Evolutionary conservation across 2,329 filamentous ascomycete genomes (phyloP), one percentile per base, ranked within the genome.

Genomic region (Fusarium temperatum): DNA sequence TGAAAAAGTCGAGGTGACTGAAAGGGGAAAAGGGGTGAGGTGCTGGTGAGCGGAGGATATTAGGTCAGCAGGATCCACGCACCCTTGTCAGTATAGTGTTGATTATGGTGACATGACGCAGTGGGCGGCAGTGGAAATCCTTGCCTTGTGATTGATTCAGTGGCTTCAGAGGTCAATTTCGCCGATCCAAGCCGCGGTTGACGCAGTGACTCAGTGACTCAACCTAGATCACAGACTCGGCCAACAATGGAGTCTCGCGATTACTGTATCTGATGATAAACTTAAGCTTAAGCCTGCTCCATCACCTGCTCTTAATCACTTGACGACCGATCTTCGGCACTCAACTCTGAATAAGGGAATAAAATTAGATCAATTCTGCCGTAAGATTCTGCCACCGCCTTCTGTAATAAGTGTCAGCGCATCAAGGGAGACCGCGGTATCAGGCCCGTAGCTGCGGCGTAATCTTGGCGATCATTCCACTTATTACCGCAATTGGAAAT

Each of bases 1-100:
- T 28, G 41, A 28, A 59, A 32, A 38, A 55, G 38, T 41, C n/a
- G 30, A 30, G 44, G 63, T 56, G 59, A 72, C 72, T 74, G 59
- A 72, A 73, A 44, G 54, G 26, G 67, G 64, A 72, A 74, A 74
- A 74, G 63, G 68, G 72, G 41, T 39, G 44, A 45, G 24, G 42
- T 6, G 30, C 30, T 32, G 32, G 32, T 47, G 36, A 56, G 22
- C 20, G 30, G 41, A 10, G 45, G 50, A 38, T 68, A 53, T 74
- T 73, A 75, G 58, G 68, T 75, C 72, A 73, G 60, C 64, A 67
- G 15, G 44, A 42, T 45, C 44, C 28, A 57, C 39, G 53, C 35
- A 28, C 28, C 30, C 36, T 36, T 36, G 41, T 47, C 18, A 6
- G 36, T 38, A 36, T 18, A 8, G 36, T 38, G 42, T 10, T 30